Percentiles rank a stretch among this genome's conserved stretches.
Conservation (phyloP, 2,329 filamentous ascomycete genomes). For the Diaporthe sp. region DNA sequence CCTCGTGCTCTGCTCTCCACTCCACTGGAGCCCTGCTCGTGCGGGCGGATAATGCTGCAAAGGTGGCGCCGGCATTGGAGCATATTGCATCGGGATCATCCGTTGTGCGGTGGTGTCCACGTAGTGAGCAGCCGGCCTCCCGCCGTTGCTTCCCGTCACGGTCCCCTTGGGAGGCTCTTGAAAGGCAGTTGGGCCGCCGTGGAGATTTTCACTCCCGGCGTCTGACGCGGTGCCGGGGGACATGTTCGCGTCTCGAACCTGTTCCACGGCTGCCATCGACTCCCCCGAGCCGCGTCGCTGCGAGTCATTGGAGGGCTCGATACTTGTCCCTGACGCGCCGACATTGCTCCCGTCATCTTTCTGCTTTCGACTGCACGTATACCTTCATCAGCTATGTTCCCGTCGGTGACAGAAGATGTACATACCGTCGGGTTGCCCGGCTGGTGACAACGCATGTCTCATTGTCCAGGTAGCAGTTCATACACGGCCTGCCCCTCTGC, state of each 20-base stretch:
- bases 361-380: conserved; percentile 22
- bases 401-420: conserved; percentile 4
- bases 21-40: conserved; percentile 43
- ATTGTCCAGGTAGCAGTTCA: conserved; percentile 66
- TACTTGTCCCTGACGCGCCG: not conserved
- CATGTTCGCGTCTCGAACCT: conserved; percentile 42
- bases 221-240: conserved; percentile 10
- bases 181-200: not conserved
- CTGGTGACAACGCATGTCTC: conserved; percentile 59
- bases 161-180: not conserved
- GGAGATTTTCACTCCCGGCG: conserved; percentile 17
- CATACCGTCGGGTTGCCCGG: conserved; percentile 57
- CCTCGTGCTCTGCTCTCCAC: conserved; percentile 47
- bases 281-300: conserved; percentile 9
- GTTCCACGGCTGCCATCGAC: conserved; percentile 45
- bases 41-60: not conserved
- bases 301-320: conserved; percentile 16
- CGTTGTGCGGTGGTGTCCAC: not conserved
- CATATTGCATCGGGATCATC: not conserved
- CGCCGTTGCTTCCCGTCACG: not conserved
- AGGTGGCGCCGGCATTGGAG: conserved; percentile 3
- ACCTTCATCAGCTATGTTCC: not conserved
- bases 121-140: not conserved
- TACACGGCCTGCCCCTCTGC: conserved; percentile 63
- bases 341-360: conserved; percentile 20